Percentiles rank a stretch among this genome's conserved stretches.
Conservation (phyloP, 441 rosid genomes). For the Jatropha multifida region DNA sequence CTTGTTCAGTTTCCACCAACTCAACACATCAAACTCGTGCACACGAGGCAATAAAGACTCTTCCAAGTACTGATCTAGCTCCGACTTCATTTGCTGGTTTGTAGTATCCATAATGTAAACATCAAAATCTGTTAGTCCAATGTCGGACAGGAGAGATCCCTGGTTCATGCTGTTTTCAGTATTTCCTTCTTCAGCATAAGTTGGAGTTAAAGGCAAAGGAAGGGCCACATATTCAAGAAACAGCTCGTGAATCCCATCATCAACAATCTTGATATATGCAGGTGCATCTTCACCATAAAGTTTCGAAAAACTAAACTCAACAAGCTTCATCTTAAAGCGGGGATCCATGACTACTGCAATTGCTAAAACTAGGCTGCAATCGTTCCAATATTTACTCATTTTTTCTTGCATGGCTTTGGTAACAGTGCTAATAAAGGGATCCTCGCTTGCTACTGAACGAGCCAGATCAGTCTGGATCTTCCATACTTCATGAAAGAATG, state of each 20-base stretch:
- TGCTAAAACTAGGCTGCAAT: constrained; percentile 77
- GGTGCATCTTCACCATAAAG: constrained; percentile 79
- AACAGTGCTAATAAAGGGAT: constrained; percentile 47
- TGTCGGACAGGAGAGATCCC: constrained; percentile 42
- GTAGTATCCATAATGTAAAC: constrained; percentile 75
- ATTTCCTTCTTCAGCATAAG: constrained; percentile 52
- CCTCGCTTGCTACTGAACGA: constrained; percentile 48
- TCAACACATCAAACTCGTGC: constrained; percentile 68
- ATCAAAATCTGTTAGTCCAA: constrained; percentile 76
- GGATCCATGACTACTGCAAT: constrained; percentile 89
- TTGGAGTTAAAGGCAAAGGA: constrained; percentile 53
- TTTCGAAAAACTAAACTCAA: constrained; percentile 81
- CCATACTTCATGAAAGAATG: constrained; percentile 81
- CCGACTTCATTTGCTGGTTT: constrained; percentile 64
- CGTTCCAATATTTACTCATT: constrained; percentile 70
- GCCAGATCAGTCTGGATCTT: constrained; percentile 72
- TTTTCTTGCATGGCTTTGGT: constrained; percentile 59
- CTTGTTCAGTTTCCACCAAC: constrained; percentile 91
- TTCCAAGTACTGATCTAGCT: constrained; percentile 80
- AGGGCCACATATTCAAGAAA: constrained; percentile 67
- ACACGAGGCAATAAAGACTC: constrained; percentile 74
- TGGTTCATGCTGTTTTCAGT: constrained; percentile 13
- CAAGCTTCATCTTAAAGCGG: constrained; percentile 91
- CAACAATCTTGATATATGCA: constrained; percentile 54
- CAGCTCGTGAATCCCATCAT: constrained; percentile 80